A percentile compares a stretch with the other conserved stretches of the same genome.
phyloP scores from a whole-genome alignment of 2,329 filamentous ascomycete species.

The Metarhizium guizhouense region DNA sequence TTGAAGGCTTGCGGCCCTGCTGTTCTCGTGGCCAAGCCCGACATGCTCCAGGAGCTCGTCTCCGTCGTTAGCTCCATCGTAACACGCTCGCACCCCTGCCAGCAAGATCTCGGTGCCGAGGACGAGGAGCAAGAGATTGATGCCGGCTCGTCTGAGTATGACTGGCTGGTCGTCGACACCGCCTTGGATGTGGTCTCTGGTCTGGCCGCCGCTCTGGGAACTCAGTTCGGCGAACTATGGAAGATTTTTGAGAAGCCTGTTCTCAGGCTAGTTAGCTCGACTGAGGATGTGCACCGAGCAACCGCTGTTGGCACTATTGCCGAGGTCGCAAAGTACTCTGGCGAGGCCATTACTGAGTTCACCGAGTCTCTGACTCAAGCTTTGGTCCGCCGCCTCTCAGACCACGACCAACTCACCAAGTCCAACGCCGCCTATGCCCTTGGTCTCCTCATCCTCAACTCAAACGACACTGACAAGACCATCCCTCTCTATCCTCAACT shows the following conservation, averaged over 20 bases:
- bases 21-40: conserved; percentile 62
- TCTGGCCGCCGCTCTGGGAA: conserved; percentile 71
- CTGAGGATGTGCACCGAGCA: conserved; percentile 78
- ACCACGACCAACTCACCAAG: conserved; percentile 86
- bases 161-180: conserved; percentile 94
- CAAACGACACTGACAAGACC: conserved; percentile 57
- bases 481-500: conserved; percentile 72
- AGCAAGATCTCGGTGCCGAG: conserved; percentile 78
- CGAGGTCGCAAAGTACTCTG: conserved; percentile 83
- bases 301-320: conserved; percentile 88
- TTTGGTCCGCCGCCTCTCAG: conserved; percentile 75
- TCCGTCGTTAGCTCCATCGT: conserved; percentile 71
- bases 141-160: conserved; percentile 81
- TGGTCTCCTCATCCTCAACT: conserved; percentile 77
- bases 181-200: conserved; percentile 85
- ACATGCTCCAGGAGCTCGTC: conserved; percentile 64
- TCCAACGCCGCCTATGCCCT: conserved; percentile 92
- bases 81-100: conserved; percentile 84
- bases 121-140: conserved; percentile 67
- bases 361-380: conserved; percentile 70
- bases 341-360: conserved; percentile 68
- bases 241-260: conserved; percentile 93
- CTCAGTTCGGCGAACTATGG: conserved; percentile 79
- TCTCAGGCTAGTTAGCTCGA: conserved; percentile 77
- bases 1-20: conserved; percentile 87